phyloP scores from a whole-genome alignment of 306 rosid genomes.

The Astragalus glycyphyllos region DNA sequence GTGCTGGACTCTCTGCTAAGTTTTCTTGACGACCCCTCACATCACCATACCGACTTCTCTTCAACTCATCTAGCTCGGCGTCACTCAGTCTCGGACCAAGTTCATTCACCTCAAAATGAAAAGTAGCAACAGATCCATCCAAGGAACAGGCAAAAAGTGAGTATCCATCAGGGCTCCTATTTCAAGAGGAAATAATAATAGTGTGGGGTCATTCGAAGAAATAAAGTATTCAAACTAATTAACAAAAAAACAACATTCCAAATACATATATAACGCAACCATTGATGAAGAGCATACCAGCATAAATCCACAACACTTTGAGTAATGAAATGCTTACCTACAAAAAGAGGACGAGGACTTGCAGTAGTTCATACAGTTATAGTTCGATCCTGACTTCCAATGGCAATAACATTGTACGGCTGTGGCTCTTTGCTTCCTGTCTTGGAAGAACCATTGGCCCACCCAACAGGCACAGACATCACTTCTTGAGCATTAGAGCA shows the following conservation, averaged over 20 bases:
- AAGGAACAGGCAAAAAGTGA: slow-evolving; percentile 95
- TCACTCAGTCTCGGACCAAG: slow-evolving; percentile 87
- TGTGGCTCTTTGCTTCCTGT: slow-evolving; percentile 81
- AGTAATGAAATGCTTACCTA: slow-evolving; percentile 95
- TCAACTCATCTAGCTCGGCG: slow-evolving; percentile 86
- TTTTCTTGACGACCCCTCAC: slow-evolving; percentile 90
- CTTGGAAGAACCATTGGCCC: slow-evolving; percentile 89
- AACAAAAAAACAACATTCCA: slow-evolving; percentile 4
- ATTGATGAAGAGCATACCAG: slow-evolving; percentile 64
- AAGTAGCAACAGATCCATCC: slow-evolving; percentile 93
- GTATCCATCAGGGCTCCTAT: slow-evolving; percentile 99
- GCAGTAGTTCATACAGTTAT: slow-evolving; percentile 99
- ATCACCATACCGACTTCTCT: slow-evolving; percentile 93
- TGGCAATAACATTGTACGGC: slow-evolving; percentile 96
- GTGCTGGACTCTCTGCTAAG: slow-evolving; percentile 95
- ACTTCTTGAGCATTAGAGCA: slow-evolving; percentile 68
- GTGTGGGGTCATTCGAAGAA: slow-evolving; percentile 13
- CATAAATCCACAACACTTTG: slow-evolving; percentile 99
- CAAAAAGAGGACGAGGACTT: slow-evolving; percentile 97
- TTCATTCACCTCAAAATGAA: slow-evolving; percentile 90
- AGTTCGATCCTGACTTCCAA: slow-evolving; percentile 98
- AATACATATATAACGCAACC: slow-evolving; percentile 10
- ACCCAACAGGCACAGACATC: slow-evolving; percentile 80
- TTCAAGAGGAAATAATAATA: slow-evolving; percentile 38
- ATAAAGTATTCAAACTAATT: slow-evolving; percentile 19